Base-by-base conservation (phyloP, 73 alveolate species). In the Paraurostyla sp. region DNA sequence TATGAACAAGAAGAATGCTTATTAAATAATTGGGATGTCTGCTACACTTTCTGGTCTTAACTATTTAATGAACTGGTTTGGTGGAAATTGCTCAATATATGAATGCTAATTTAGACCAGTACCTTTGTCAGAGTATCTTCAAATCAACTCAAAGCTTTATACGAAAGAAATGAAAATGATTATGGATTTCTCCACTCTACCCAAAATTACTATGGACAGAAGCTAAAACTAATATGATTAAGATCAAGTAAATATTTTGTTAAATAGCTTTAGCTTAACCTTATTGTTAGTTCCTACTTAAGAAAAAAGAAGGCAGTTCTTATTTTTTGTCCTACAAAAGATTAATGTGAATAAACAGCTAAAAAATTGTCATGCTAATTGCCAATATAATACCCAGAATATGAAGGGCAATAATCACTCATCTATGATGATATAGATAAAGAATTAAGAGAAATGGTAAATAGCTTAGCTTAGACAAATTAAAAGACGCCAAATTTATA, bases 31-130 rank as follows among this genome's bases (percentile, higher is more conserved):
- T 33, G 96, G 95, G 29, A 90, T 94, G 98, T 50, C 91, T 83
- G 98, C 98, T 18, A 94, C 98, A 0, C 40, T 94, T 65, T 76
- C 89, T 36, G 91, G 92, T 35, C 83, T 93, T 0, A 86, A 83
- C 48, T 65, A 75, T 43, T 33, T 94, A 30, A 86, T 48, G 22
- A 30, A 52, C 41, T 94, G 98, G 98, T 78, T 94, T 52, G 78
- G 78, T 60, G 78, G 78, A 3, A 84, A 91, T 57, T 88, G 95
- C 3, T 91, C 68, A 35, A 54, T 94, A 6, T 91, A 87, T 58
- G 91, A 78, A 43, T 83, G 93, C 71, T 56, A 84, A 22, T 91
- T 87, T 48, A 42, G 98, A 30, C 96, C 98, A 36, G 98, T 94
- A 30, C 98, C 98, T 3, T 59, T 94, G 13, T 51, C 84, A 16